Evolutionary conservation across 1,139 yeast species (phyloP).

Genomic region (Yamadazyma taylorii): DNA sequence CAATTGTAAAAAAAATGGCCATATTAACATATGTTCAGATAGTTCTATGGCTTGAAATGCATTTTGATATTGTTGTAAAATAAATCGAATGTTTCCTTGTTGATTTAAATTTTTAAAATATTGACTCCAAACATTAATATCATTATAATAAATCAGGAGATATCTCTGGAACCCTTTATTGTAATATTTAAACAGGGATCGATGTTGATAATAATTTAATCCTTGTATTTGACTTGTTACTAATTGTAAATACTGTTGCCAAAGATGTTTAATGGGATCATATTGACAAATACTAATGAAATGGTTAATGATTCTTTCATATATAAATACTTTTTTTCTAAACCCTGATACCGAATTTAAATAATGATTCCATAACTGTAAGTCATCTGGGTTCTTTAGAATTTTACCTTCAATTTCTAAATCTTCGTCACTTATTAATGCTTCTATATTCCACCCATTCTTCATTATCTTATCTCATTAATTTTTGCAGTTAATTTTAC

Average conservation of each 20-base stretch:
- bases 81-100: slow-evolving; percentile 34
- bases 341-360: slow-evolving; percentile 24
- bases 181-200: slow-evolving; percentile 31
- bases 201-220: slow-evolving; percentile 29
- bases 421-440: slow-evolving; percentile 31
- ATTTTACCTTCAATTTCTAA: slow-evolving; percentile 47
- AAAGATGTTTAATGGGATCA: slow-evolving; percentile 21
- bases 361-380: slow-evolving; percentile 57
- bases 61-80: slow-evolving; percentile 51
- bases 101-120: slow-evolving; percentile 48
- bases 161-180: slow-evolving; percentile 49
- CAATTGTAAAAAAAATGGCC: slow-evolving; percentile 59
- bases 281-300: slow-evolving; percentile 49
- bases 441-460: slow-evolving; percentile 10
- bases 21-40: slow-evolving; percentile 55
- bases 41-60: slow-evolving; percentile 53
- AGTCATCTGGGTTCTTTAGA: slow-evolving; percentile 41
- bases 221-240: slow-evolving; percentile 24
- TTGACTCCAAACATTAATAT: slow-evolving; percentile 56
- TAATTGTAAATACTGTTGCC: slow-evolving; percentile 53
- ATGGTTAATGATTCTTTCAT: slow-evolving; percentile 52
- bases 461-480: too few relatives aligned
- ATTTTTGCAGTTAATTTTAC: too few relatives aligned
- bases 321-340: slow-evolving; percentile 40
- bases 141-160: slow-evolving; percentile 41